These are phyloP conservation scores for Aaosphaeria arxii DNA, from an alignment of 2,329 filamentous ascomycete species.

Conservation along the genomic window DNA sequence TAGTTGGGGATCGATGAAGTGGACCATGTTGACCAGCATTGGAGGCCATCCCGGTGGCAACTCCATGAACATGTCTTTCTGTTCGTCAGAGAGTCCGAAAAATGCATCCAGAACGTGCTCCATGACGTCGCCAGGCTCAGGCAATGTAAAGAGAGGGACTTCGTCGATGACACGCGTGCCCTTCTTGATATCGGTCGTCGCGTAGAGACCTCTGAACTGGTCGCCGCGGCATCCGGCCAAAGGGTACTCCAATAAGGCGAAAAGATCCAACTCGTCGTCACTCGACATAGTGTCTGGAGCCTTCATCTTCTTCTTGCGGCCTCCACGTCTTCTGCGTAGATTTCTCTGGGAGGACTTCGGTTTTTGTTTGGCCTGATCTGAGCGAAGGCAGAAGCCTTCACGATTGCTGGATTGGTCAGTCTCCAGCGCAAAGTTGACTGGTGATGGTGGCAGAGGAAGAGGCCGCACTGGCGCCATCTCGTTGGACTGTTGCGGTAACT, in stretches of 20 bases:
- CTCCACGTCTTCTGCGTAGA: not conserved
- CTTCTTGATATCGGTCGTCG: not conserved
- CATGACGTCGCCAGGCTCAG: not conserved
- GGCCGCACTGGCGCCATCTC: no score
- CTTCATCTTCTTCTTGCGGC: not conserved
- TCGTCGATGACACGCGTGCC: slow-evolving; percentile 5
- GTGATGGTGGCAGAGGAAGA: no score
- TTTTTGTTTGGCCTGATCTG: not conserved
- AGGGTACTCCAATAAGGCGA: not conserved
- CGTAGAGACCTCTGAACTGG: not conserved
- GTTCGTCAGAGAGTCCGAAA: not conserved
- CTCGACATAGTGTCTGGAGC: not conserved
- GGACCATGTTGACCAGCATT: not conserved
- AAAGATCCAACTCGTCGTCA: no score
- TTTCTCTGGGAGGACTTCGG: not conserved
- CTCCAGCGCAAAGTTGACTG: no score
- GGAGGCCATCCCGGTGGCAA: not conserved
- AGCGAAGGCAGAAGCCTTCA: no score
- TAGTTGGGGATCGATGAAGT: not conserved
- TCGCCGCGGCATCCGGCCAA: not conserved
- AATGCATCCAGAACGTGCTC: not conserved
- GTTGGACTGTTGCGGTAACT: no score
- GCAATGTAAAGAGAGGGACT: not conserved
- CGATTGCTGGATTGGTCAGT: no score
- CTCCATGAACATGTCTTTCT: not conserved